These are phyloP conservation scores for Neoascochyta sp. DNA, from an alignment of 2,329 filamentous ascomycete genomes.

Conservation along the genomic window DNA sequence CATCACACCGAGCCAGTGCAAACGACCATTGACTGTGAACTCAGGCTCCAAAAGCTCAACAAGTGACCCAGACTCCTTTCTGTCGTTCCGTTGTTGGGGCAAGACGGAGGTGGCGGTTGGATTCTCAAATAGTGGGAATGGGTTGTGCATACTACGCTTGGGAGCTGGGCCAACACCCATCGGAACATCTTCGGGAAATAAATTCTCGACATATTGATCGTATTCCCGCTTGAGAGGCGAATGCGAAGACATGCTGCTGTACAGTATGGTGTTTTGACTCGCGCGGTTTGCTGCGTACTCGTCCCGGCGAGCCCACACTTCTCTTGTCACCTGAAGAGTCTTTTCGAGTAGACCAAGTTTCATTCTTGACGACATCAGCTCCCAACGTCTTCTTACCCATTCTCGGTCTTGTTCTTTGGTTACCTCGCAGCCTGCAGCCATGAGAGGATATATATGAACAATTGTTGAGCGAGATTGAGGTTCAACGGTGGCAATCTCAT, in stretches of 20 bases:
- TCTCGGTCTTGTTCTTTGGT: slow-evolving; percentile 56
- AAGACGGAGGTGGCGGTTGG: too few relatives aligned
- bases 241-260: slow-evolving; percentile 8
- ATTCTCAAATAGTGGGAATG: too few relatives aligned
- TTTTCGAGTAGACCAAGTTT: slow-evolving; percentile 66
- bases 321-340: slow-evolving; percentile 60
- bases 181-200: slow-evolving; percentile 15
- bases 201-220: slow-evolving; percentile 6
- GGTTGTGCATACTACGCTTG: slow-evolving; percentile 23
- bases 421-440: slow-evolving; percentile 64
- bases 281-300: slow-evolving; percentile 41
- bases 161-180: slow-evolving; percentile 22
- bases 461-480: slow-evolving; percentile 60
- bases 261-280: slow-evolving; percentile 4
- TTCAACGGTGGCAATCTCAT: slow-evolving; percentile 61
- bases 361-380: slow-evolving; percentile 57
- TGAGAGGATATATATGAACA: slow-evolving; percentile 66
- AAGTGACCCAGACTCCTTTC: slow-evolving; percentile 18
- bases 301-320: slow-evolving; percentile 65
- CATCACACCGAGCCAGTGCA: slow-evolving; percentile 71
- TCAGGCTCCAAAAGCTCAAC: slow-evolving; percentile 52
- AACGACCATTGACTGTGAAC: slow-evolving; percentile 60
- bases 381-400: slow-evolving; percentile 64
- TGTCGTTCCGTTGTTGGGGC: too few relatives aligned
- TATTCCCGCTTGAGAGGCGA: slow-evolving; percentile 22